Conservation (phyloP, 768 basidiomycete genomes). For the Agrocybe chaxingu region DNA sequence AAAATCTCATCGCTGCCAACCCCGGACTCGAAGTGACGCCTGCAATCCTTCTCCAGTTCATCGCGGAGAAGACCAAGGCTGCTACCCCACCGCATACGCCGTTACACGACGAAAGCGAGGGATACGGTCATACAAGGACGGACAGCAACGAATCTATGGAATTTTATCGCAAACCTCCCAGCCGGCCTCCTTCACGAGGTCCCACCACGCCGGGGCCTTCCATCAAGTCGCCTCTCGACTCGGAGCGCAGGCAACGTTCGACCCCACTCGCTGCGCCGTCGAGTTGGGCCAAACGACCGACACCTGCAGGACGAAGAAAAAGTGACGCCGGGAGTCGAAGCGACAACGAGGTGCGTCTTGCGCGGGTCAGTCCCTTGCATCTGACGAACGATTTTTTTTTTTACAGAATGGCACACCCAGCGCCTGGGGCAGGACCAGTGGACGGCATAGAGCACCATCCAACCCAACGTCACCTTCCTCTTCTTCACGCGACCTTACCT, state of each 20-base stretch:
- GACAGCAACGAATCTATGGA: constrained; percentile 55
- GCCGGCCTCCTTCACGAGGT: constrained; percentile 52
- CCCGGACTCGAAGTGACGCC: constrained; percentile 71
- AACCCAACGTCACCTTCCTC: constrained; percentile 61
- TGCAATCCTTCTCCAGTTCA: constrained; percentile 56
- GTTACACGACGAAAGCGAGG: constrained; percentile 23
- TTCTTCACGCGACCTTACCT: constrained; percentile 18
- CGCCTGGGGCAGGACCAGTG: constrained; percentile 42
- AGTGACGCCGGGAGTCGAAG: constrained; percentile 75
- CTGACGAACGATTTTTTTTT: too few species aligned
- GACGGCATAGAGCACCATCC: constrained; percentile 65
- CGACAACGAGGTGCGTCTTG: constrained; percentile 65
- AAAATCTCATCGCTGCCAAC: constrained; percentile 51
- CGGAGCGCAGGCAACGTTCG: constrained; percentile 65
- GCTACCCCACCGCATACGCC: constrained; percentile 39
- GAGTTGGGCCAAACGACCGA: constrained; percentile 71
- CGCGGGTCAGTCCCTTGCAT: too few species aligned
- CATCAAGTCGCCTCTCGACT: constrained; percentile 62
- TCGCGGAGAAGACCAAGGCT: constrained; percentile 57
- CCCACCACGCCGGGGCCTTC: constrained; percentile 47
- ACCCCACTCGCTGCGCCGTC: constrained; percentile 67
- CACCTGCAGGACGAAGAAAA: constrained; percentile 64
- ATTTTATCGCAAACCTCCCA: constrained; percentile 29
- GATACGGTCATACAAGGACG: constrained; percentile 34
- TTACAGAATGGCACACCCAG: constrained; percentile 29